Conservation (phyloP, 257 asterid species). For the Thymus quinquecostatus region DNA sequence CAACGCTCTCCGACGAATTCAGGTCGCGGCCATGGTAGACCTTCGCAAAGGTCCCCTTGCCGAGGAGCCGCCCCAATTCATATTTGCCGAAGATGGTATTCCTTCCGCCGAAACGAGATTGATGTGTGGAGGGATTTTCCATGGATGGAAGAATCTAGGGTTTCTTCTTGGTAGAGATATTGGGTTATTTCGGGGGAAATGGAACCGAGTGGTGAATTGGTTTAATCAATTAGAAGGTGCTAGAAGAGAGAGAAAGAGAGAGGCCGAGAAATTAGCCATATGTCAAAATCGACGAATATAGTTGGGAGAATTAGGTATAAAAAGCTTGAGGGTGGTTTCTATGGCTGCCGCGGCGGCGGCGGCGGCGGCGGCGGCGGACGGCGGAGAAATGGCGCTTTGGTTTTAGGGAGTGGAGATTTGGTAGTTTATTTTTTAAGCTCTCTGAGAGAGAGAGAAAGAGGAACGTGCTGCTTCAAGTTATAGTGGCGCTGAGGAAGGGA, state of each 20-base stretch:
- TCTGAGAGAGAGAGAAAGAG: background rate
- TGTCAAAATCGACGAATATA: background rate
- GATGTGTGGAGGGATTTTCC: conserved; percentile 23
- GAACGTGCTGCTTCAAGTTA: background rate
- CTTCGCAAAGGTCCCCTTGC: conserved; percentile 84
- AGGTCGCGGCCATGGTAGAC: conserved; percentile 68
- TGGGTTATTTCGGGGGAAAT: background rate
- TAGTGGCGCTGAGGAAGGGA: background rate
- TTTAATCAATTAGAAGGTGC: background rate
- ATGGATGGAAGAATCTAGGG: conserved; percentile 4
- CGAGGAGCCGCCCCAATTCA: conserved; percentile 77
- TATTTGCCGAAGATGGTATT: conserved; percentile 64
- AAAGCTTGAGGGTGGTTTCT: background rate
- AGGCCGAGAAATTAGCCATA: background rate
- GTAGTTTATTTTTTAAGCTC: background rate
- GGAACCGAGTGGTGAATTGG: background rate
- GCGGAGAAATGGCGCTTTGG: background rate
- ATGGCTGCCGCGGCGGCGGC: background rate
- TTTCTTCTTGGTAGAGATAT: background rate
- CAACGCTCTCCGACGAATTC: conserved; percentile 62
- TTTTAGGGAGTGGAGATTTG: background rate
- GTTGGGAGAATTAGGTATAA: too few relatives aligned
- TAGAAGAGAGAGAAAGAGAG: conserved; percentile 2
- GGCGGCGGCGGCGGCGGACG: background rate
- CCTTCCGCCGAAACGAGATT: conserved; percentile 14